Conservation (phyloP, 2,329 filamentous ascomycete species). For the Lachnellula hyalina region DNA sequence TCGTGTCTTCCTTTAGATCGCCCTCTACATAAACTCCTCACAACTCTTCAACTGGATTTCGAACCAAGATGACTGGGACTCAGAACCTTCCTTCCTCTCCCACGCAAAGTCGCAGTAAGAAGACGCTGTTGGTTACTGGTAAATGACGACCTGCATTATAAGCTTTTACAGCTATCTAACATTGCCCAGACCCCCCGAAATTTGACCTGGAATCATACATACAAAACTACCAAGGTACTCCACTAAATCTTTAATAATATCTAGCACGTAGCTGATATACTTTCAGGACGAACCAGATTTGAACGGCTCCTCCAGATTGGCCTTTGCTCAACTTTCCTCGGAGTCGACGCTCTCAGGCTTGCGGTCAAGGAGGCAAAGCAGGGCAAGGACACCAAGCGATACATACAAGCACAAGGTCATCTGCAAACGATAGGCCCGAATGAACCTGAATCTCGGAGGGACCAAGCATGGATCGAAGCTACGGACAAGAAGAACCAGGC, state of each 20-base stretch:
- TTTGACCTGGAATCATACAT: conserved; percentile 91
- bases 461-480: conserved; percentile 69
- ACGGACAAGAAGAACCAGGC: conserved; percentile 61
- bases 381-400: conserved; percentile 67
- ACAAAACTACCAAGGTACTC: conserved; percentile 74
- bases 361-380: conserved; percentile 71
- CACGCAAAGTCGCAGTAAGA: conserved; percentile 18
- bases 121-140: conserved; percentile 18
- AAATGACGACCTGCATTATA: background rate
- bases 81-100: conserved; percentile 15
- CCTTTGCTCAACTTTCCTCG: conserved; percentile 67
- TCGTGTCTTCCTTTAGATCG: background rate
- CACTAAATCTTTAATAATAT: background rate
- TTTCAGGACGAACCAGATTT: conserved; percentile 73
- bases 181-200: conserved; percentile 53
- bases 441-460: conserved; percentile 62
- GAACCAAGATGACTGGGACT: conserved; percentile 14
- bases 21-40: background rate
- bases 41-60: background rate
- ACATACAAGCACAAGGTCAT: conserved; percentile 61
- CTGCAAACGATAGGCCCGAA: conserved; percentile 59
- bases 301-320: conserved; percentile 81
- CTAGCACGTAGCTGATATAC: background rate
- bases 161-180: conserved; percentile 3
- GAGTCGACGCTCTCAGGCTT: conserved; percentile 72